Base-by-base conservation (phyloP, 148 eudicot species). In the Fagopyrum tataricum region DNA sequence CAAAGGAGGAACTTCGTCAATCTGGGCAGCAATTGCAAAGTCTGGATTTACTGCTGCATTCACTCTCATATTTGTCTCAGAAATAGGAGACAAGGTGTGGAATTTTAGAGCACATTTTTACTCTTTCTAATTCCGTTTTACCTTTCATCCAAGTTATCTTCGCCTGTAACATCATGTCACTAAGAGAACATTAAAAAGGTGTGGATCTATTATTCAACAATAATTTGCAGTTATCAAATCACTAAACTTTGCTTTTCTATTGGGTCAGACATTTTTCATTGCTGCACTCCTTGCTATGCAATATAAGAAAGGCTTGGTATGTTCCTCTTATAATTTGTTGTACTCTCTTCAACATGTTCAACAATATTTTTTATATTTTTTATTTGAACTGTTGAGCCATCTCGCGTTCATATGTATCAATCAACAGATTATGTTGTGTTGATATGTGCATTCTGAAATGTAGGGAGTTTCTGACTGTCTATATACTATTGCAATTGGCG, bases 251-350 rank as follows among this genome's bases (percentile, higher is more conserved):
- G 48, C 39, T 77, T 14, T 76, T 41, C 79, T 23, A 20, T 48
- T 84, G 66, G 66, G 51, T 73, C 97, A 91, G 98, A 93, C 98
- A 72, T 93, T 93, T 79, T 93, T 91, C 87, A 93, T 91, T 77
- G 98, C 98, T 73, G 98, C 97, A 67, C 91, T 93, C 74, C 85
- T 93, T 85, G 98, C 98, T 76, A 93, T 93, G 98, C 98, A 93
- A 79, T 93, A 91, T 70, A 81, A 91, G 49, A 89, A 85, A 81
- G 84, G 85, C 76, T 82, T 94, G 98, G 98, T 94, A 94, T 70
- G 91, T 69, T 47, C 18, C 15, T 64, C 69, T 39, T 14, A 17
- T 64, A 64, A 43, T 64, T 15, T 64, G 14, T 46, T 64, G 39
- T 62, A 5, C 68, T 59, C 40, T 23, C 67, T 59, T 59, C 17